These are phyloP conservation scores for Epichloe scottii DNA, from an alignment of 2,329 filamentous ascomycete species.

Conservation along the genomic window DNA sequence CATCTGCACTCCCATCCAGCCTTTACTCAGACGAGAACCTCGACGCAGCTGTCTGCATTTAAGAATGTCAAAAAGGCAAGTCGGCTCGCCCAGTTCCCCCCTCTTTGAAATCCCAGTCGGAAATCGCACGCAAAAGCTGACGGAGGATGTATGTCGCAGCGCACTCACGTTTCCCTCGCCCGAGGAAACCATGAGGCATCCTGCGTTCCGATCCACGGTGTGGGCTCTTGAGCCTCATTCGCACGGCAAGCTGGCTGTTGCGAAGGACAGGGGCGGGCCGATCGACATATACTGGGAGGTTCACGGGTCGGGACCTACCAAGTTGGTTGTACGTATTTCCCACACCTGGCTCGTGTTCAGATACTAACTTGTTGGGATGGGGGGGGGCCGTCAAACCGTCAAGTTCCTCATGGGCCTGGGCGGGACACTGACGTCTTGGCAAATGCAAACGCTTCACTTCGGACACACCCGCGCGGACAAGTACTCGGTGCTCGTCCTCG, in stretches of 20 bases:
- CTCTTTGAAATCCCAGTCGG: too few species aligned
- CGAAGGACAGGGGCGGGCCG: slow-evolving; percentile 59
- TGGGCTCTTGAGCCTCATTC: slow-evolving; percentile 58
- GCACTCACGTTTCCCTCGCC: slow-evolving; percentile 27
- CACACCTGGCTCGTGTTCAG: too few species aligned
- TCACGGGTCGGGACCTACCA: slow-evolving; percentile 60
- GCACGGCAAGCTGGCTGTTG: slow-evolving; percentile 50
- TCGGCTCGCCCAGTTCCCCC: not conserved
- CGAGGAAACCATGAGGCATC: slow-evolving; percentile 49
- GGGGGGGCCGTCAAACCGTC: too few species aligned
- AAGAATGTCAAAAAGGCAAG: not conserved
- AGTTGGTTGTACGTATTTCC: slow-evolving; percentile 61
- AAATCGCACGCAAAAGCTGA: too few species aligned
- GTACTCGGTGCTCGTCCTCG: slow-evolving; percentile 65
- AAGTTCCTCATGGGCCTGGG: slow-evolving; percentile 76
- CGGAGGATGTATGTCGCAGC: not conserved
- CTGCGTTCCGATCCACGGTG: slow-evolving; percentile 52
- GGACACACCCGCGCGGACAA: slow-evolving; percentile 54
- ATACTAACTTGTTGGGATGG: too few species aligned
- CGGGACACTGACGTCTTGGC: slow-evolving; percentile 56
- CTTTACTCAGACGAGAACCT: not conserved
- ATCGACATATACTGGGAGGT: slow-evolving; percentile 68
- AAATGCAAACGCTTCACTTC: slow-evolving; percentile 72
- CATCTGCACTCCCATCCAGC: not conserved
- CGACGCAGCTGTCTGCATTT: not conserved